Evolutionary conservation across 352 stramenopile genomes (phyloP), one percentile per base, ranked within the genome.

Genomic region (Phytophthora sojae): DNA sequence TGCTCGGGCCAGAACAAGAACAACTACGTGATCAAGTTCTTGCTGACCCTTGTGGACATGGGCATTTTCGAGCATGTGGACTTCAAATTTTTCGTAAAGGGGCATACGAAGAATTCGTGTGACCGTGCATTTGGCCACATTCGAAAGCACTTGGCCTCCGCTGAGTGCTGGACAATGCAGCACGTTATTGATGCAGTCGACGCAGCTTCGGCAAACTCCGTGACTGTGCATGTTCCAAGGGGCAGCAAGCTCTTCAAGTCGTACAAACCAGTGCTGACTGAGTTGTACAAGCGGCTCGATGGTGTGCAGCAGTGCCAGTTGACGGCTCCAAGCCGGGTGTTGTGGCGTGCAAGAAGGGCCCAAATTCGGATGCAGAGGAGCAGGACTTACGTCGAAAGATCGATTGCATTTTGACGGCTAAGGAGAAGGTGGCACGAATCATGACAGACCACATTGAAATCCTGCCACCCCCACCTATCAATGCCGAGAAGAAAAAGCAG

Each of bases 301-400:
- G 49, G 17, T 6, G 55, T 71, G 5, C 56, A 44, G 47, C 53
- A 61, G 35, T 66, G 42, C 37, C 64, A 71, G 47, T 61, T 19
- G 32, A 57, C 15, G 32, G 44, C 6, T 6, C 17, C 3, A 59
- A 57, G 7, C 56, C 57, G 14, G 50, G 64, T 2, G 35, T 61
- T 8, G 56, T 66, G 3, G 5, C 9, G 3, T 66, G 57, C 64
- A 21, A 21, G 3, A 57, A 65, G n/a, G 50, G 26, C 5, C 49
- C 15, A 1, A 14, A 61, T 15, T 44, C 30, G 1, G 47, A 45
- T 45, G 37, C 23, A 9, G 56, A 52, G 14, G 21, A 49, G 3
- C 19, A 60, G 17, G 50, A 65, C 25, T 44, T 45, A 45, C 47
- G 56, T 4, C 17, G 50, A 3, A 52, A 52, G 4, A 50, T 51